Percentiles rank a stretch among this genome's conserved stretches.
These are phyloP conservation scores for Rhododendron williamsianum DNA, from an alignment of 148 eudicot genomes.

Conservation along the genomic window DNA sequence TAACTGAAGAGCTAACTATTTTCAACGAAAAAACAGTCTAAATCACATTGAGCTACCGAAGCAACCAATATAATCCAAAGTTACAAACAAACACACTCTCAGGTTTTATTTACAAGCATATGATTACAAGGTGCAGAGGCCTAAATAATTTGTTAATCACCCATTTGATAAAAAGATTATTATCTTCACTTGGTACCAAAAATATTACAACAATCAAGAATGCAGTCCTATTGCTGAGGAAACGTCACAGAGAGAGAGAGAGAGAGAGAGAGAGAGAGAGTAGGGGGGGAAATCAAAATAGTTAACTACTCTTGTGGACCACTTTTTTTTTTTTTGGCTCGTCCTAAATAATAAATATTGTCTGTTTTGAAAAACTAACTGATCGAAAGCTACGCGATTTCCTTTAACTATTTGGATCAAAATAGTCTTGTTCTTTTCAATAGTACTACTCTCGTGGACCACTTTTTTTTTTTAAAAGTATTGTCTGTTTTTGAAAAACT, in stretches of 20 bases:
- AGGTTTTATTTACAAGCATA: neutral
- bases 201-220: neutral
- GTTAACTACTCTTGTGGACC: too few relatives aligned
- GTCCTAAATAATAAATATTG: too few relatives aligned
- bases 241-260: neutral
- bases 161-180: neutral
- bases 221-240: neutral
- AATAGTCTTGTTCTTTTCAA: too few relatives aligned
- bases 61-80: neutral
- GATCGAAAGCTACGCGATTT: too few relatives aligned
- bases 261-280: too few relatives aligned
- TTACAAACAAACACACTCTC: neutral
- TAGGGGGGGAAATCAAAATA: too few relatives aligned
- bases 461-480: too few relatives aligned
- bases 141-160: neutral
- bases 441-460: too few relatives aligned
- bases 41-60: neutral
- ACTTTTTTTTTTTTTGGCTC: too few relatives aligned
- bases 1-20: neutral
- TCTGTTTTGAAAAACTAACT: too few relatives aligned
- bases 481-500: too few relatives aligned
- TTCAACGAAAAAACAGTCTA: neutral
- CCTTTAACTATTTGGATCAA: too few relatives aligned
- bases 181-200: neutral
- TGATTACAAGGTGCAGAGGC: neutral